phyloP scores from a whole-genome alignment of 1,284 basidiomycete species.

The Cutaneotrichosporon cavernicola region DNA sequence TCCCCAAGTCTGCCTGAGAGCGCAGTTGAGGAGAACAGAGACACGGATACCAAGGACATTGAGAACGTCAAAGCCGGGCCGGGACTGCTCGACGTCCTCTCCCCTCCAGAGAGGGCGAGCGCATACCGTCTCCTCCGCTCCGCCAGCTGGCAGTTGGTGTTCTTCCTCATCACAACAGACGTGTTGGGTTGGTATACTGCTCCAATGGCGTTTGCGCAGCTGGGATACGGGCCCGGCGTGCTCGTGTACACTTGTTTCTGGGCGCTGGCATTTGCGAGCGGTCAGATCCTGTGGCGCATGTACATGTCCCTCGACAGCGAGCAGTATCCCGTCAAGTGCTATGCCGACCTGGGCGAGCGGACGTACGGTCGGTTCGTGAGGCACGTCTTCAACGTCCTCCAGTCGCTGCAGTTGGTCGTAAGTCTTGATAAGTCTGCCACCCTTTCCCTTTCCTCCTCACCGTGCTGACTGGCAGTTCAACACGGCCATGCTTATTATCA shows the following conservation, averaged over 20 bases:
- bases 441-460: too few species aligned
- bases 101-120: background rate
- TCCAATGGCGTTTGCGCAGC: slow-evolving; percentile 37
- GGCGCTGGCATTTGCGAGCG: slow-evolving; percentile 20
- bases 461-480: slow-evolving; percentile 18
- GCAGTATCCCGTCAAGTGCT: slow-evolving; percentile 24
- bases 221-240: slow-evolving; percentile 36
- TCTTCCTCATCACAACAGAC: slow-evolving; percentile 28
- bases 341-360: slow-evolving; percentile 27
- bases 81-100: slow-evolving; percentile 6
- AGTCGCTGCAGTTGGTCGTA: slow-evolving; percentile 22
- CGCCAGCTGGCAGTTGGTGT: slow-evolving; percentile 25
- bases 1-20: background rate
- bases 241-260: slow-evolving; percentile 28
- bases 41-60: too few species aligned
- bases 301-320: slow-evolving; percentile 27
- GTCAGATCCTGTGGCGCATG: slow-evolving; percentile 28
- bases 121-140: slow-evolving; percentile 24
- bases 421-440: background rate
- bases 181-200: slow-evolving; percentile 48
- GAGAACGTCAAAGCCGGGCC: background rate
- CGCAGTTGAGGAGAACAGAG: background rate
- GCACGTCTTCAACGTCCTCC: slow-evolving; percentile 21
- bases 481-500: slow-evolving; percentile 18
- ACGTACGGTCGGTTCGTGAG: slow-evolving; percentile 17